Evolutionary conservation across 169 alveolate species (phyloP).

Genomic region (Miamiensis avidus): DNA sequence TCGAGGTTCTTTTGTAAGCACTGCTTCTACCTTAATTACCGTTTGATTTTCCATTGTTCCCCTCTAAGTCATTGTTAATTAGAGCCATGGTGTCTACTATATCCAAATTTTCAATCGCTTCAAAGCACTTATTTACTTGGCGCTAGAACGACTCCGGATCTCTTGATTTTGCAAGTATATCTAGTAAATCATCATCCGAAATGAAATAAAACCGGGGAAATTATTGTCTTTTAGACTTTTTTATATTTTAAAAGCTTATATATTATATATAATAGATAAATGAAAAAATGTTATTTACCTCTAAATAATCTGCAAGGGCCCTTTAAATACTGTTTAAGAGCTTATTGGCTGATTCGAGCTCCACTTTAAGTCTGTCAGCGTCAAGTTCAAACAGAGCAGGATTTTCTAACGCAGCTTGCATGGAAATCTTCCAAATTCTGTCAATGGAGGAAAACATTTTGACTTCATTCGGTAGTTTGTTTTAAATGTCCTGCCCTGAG

Average conservation of each 20-base stretch:
- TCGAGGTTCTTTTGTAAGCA: too few relatives aligned
- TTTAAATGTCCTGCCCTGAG: conserved; percentile 88
- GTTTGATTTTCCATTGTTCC: too few relatives aligned
- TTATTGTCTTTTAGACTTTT: conserved; percentile 75
- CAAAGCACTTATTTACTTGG: conserved; percentile 92
- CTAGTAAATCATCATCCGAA: conserved; percentile 92
- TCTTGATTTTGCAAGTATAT: conserved; percentile 90
- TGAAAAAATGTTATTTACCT: conserved; percentile 8
- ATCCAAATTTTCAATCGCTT: conserved; percentile 74
- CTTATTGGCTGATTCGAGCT: conserved; percentile 28
- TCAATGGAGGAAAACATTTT: conserved; percentile 82
- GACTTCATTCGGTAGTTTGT: conserved; percentile 84
- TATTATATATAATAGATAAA: too few relatives aligned
- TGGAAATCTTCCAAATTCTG: conserved; percentile 75
- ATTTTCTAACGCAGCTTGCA: conserved; percentile 42
- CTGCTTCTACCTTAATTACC: too few relatives aligned
- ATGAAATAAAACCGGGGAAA: conserved; percentile 92
- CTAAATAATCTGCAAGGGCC: conserved; percentile 90
- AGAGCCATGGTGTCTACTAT: too few relatives aligned
- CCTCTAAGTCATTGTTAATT: too few relatives aligned
- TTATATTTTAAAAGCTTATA: too few relatives aligned
- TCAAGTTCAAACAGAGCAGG: conserved; percentile 24
- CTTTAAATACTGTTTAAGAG: conserved; percentile 81
- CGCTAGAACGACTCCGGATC: conserved; percentile 89
- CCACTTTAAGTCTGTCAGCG: conserved; percentile 49